phyloP scores from a whole-genome alignment of 2,329 filamentous ascomycete species.

The Trichoderma semiorbis region DNA sequence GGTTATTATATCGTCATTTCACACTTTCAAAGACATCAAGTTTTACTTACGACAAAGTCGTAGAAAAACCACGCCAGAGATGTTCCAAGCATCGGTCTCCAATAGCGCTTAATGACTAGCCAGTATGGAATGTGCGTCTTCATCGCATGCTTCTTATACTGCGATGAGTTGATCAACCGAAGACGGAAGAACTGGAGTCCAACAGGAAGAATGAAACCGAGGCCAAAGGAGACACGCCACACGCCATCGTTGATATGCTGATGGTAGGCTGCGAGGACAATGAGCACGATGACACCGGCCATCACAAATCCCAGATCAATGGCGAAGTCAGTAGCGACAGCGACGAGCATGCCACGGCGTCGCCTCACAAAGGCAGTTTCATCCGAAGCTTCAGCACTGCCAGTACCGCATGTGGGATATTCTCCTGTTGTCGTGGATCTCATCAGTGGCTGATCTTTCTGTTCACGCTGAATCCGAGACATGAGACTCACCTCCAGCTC shows the following conservation, averaged over 20 bases:
- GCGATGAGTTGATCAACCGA: slow-evolving; percentile 48
- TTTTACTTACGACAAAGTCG: slow-evolving; percentile 24
- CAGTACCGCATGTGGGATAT: slow-evolving; percentile 30
- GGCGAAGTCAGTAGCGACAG: slow-evolving; percentile 43
- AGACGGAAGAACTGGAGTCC: slow-evolving; percentile 54
- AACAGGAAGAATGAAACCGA: slow-evolving; percentile 29
- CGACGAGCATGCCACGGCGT: slow-evolving; percentile 30
- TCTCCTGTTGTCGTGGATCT: slow-evolving; percentile 23
- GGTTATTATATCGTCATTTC: background rate
- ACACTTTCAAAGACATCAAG: background rate
- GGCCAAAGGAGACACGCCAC: slow-evolving; percentile 39
- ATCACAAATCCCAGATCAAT: slow-evolving; percentile 36
- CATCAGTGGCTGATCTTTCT: background rate
- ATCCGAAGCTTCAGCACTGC: slow-evolving; percentile 30
- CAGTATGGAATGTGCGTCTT: slow-evolving; percentile 26
- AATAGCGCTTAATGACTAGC: slow-evolving; percentile 27
- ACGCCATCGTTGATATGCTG: slow-evolving; percentile 37
- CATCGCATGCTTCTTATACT: slow-evolving; percentile 29
- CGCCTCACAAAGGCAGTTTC: slow-evolving; percentile 26
- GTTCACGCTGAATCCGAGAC: background rate
- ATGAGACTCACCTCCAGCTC: slow-evolving; percentile 30
- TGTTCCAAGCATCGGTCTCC: slow-evolving; percentile 51
- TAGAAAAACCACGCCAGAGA: slow-evolving; percentile 49
- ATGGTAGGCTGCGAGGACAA: slow-evolving; percentile 39
- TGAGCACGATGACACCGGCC: slow-evolving; percentile 42